Base-by-base conservation (phyloP, 2,329 filamentous ascomycete genomes). In the Plectosphaerella plurivora region DNA sequence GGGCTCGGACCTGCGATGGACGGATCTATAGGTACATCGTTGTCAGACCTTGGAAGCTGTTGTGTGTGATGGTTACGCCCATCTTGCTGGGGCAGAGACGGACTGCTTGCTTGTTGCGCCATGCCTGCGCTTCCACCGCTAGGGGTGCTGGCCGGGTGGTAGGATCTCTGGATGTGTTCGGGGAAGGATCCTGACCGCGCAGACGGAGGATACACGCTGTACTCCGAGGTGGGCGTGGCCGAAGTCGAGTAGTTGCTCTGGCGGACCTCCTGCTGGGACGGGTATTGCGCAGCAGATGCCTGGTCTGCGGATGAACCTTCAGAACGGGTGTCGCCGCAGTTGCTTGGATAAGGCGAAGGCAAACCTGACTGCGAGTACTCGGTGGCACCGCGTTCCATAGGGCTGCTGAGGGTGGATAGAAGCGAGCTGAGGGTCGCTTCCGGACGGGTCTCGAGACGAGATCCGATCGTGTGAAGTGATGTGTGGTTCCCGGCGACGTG, bases 11-110 rank as follows among this genome's bases (percentile, higher is more conserved):
- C 87, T 73, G 91, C 89, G 71, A 97, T 96, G 72, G 91, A 95
- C 67, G 92, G 91, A 95, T 97, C 93, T 97, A 96, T 92, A 87
- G 91, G 91, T 79, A 95, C 85, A 86, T 91, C 87, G 83, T 82
- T 83, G 91, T 96, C 89, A 96, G 92, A 95, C 75, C 91, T 92
- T 76, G 87, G 37, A n/a, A 44, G 48, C 36, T 18, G 82, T 81
- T 84, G 79, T 72, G 82, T 79, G 78, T 86, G 87, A 86, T 88
- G 84, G 82, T 79, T 87, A 77, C 81, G 79, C 68, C 73, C 88
- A 90, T 91, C 88, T 82, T 86, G 82, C 78, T 89, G 79, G 85
- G 88, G 82, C 81, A 90, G 83, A 76, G 90, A 96, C 91, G 90
- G 89, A 96, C 92, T 96, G 88, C 90, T 90, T 87, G 91, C 75